Evolutionary conservation across 352 stramenopile species (phyloP).

Genomic region (Pythium monospermum): DNA sequence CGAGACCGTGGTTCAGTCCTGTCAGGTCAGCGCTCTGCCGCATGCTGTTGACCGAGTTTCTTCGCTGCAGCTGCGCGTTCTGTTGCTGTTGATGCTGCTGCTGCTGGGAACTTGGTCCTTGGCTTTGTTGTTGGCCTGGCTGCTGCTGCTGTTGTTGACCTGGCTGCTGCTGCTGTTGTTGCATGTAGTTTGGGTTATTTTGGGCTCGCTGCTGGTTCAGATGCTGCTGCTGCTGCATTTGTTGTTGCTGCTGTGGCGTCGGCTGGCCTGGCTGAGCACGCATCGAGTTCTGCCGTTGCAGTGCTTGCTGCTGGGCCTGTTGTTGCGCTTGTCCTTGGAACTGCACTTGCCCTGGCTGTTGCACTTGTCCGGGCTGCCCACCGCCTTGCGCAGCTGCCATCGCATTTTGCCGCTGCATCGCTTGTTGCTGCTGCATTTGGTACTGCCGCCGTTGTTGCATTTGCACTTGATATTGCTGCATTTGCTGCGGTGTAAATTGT

Average conservation of each 20-base stretch:
- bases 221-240: slow-evolving; percentile 23
- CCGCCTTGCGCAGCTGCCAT: slow-evolving; percentile 54
- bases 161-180: slow-evolving; percentile 27
- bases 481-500: slow-evolving; percentile 73
- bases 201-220: slow-evolving; percentile 15
- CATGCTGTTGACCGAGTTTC: slow-evolving; percentile 35
- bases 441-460: slow-evolving; percentile 40
- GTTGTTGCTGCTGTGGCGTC: slow-evolving; percentile 49
- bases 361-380: slow-evolving; percentile 25
- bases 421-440: slow-evolving; percentile 48
- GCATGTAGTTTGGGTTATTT: too few species aligned
- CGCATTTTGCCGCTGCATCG: slow-evolving; percentile 66
- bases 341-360: slow-evolving; percentile 38
- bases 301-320: slow-evolving; percentile 22
- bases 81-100: slow-evolving; percentile 17
- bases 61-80: slow-evolving; percentile 32
- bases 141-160: slow-evolving; percentile 56
- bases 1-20: slow-evolving; percentile 33
- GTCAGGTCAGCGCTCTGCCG: slow-evolving; percentile 56
- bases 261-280: slow-evolving; percentile 8
- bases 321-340: slow-evolving; percentile 26
- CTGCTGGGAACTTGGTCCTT: slow-evolving; percentile 31
- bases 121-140: slow-evolving; percentile 36
- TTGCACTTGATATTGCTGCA: slow-evolving; percentile 58
- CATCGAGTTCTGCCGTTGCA: slow-evolving; percentile 4